Evolutionary conservation across 1,284 basidiomycete species (phyloP).

Genomic region (Ceratobasidium sp.): DNA sequence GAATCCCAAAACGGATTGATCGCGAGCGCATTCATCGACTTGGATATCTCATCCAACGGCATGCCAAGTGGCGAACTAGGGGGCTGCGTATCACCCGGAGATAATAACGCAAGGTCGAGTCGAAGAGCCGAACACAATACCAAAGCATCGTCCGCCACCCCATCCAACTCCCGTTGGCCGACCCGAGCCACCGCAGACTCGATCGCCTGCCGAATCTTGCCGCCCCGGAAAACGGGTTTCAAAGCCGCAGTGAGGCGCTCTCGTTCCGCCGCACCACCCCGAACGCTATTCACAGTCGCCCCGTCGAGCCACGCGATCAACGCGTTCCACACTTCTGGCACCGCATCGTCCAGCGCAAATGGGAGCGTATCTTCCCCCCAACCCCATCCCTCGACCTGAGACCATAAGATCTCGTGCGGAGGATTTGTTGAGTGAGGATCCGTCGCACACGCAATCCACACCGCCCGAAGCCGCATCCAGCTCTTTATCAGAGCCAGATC

Average conservation of each 20-base stretch:
- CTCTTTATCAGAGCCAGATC: slow-evolving; percentile 42
- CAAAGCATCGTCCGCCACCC: slow-evolving; percentile 40
- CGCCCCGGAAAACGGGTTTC: background rate
- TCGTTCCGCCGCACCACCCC: slow-evolving; percentile 69
- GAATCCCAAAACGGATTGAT: slow-evolving; percentile 15
- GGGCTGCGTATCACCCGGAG: background rate
- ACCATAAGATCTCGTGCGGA: slow-evolving; percentile 89
- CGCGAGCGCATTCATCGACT: slow-evolving; percentile 39
- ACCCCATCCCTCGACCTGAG: slow-evolving; percentile 75
- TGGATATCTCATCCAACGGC: slow-evolving; percentile 45
- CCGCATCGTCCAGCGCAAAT: slow-evolving; percentile 41
- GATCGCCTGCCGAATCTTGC: background rate
- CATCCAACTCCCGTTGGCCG: slow-evolving; percentile 1
- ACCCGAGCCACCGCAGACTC: slow-evolving; percentile 4
- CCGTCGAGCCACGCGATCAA: slow-evolving; percentile 77
- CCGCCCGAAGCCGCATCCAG: slow-evolving; percentile 64
- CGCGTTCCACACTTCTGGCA: slow-evolving; percentile 61
- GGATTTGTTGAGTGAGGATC: slow-evolving; percentile 90
- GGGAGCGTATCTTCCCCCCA: slow-evolving; percentile 70
- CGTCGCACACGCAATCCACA: slow-evolving; percentile 82
- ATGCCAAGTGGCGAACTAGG: slow-evolving; percentile 43
- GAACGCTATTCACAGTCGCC: slow-evolving; percentile 69
- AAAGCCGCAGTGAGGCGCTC: slow-evolving; percentile 39
- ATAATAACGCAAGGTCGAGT: slow-evolving; percentile 57
- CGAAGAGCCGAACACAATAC: slow-evolving; percentile 61